These are phyloP conservation scores for Chrysophaeum taylorii DNA, from an alignment of 352 stramenopile species.

Conservation along the genomic window DNA sequence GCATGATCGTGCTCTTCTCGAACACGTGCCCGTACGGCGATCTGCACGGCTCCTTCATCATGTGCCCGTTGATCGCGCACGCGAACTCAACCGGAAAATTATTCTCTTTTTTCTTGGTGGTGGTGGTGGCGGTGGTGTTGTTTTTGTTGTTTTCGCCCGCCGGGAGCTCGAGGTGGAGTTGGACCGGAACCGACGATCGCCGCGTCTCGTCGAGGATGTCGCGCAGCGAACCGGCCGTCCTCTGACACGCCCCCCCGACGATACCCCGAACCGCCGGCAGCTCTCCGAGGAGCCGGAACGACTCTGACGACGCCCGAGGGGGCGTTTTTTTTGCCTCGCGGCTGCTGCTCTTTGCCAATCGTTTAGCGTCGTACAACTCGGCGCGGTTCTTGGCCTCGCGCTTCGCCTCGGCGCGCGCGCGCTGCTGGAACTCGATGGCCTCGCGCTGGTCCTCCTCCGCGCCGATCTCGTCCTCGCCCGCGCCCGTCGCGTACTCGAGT, in stretches of 20 bases:
- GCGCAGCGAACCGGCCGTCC: no score
- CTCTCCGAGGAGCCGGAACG: slow-evolving; percentile 19
- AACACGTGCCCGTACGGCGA: slow-evolving; percentile 33
- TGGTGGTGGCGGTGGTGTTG: background rate
- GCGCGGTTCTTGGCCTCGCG: slow-evolving; percentile 1
- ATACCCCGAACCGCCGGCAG: slow-evolving; percentile 18
- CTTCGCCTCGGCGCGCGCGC: background rate
- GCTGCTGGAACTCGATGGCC: background rate
- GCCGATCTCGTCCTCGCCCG: background rate
- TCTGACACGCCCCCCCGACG: background rate
- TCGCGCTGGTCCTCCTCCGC: background rate
- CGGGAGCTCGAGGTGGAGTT: slow-evolving; percentile 17
- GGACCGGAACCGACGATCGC: no score
- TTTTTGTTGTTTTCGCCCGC: background rate
- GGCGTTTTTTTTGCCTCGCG: slow-evolving; percentile 20
- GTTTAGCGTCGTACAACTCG: background rate
- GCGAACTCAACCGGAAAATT: slow-evolving; percentile 31
- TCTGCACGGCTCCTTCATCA: slow-evolving; percentile 37
- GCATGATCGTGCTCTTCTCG: slow-evolving; percentile 34
- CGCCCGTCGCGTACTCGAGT: slow-evolving; percentile 14
- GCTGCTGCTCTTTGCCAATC: slow-evolving; percentile 9
- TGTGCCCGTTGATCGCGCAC: slow-evolving; percentile 41
- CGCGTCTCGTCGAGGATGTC: background rate
- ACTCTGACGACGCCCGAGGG: background rate
- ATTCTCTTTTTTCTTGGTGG: background rate